phyloP scores from a whole-genome alignment of 2,329 filamentous ascomycete species.

The Clonostachys byssicola region DNA sequence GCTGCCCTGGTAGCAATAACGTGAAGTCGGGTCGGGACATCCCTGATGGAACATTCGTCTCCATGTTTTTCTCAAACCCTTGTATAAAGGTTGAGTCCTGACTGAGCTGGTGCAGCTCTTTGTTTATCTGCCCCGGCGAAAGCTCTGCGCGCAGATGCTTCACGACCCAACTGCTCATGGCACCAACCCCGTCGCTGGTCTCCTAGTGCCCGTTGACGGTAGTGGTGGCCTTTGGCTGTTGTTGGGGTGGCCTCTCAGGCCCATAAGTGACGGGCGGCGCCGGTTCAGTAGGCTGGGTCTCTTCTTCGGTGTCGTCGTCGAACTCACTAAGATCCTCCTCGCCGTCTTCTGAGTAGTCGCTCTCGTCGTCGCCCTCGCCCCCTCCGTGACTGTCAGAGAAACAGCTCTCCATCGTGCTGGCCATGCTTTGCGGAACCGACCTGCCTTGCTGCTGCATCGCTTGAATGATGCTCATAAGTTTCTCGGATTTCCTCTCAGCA shows the following conservation, averaged over 20 bases:
- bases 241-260: conserved; percentile 41
- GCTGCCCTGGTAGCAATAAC: too few relatives aligned
- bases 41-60: too few relatives aligned
- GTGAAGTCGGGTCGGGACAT: too few relatives aligned
- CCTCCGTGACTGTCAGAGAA: conserved; percentile 50
- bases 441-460: conserved; percentile 95
- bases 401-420: conserved; percentile 53
- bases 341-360: conserved; percentile 61
- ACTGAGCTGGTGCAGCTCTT: too few relatives aligned
- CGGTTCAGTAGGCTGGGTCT: conserved; percentile 29
- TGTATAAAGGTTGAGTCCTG: too few relatives aligned
- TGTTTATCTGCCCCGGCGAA: too few relatives aligned
- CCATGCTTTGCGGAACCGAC: conserved; percentile 64
- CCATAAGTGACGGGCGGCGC: conserved; percentile 36
- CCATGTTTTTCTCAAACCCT: too few relatives aligned
- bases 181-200: not conserved
- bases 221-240: conserved; percentile 22
- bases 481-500: conserved; percentile 72
- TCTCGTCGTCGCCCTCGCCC: conserved; percentile 31
- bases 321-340: conserved; percentile 60
- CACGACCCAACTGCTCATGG: too few relatives aligned
- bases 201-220: conserved; percentile 36
- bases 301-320: conserved; percentile 51
- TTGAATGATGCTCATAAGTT: conserved; percentile 90
- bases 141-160: too few relatives aligned